phyloP scores from a whole-genome alignment of 176 grass and related monocot genomes.

The Typha latifolia region DNA sequence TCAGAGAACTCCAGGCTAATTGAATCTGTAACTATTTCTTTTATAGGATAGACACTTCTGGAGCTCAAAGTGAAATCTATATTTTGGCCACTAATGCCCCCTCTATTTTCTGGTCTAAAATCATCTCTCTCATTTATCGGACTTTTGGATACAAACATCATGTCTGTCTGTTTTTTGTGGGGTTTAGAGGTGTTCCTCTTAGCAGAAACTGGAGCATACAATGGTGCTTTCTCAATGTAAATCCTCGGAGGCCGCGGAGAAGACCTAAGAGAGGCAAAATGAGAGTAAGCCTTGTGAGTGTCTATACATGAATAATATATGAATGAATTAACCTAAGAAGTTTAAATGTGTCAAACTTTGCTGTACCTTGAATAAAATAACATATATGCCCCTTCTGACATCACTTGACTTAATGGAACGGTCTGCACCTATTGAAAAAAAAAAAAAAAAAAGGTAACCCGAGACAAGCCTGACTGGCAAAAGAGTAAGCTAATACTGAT shows the following conservation, averaged over 20 bases:
- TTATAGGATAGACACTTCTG: too few relatives aligned
- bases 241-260: constrained; percentile 70
- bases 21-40: constrained; percentile 37
- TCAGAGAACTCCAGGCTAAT: constrained; percentile 69
- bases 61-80: constrained; percentile 20
- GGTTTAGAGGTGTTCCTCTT: constrained; percentile 46
- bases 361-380: constrained; percentile 90
- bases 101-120: constrained; percentile 46
- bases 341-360: not conserved
- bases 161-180: constrained; percentile 27
- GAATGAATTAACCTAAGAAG: not conserved
- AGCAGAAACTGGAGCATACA: constrained; percentile 24
- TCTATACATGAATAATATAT: not conserved
- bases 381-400: constrained; percentile 99
- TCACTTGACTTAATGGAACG: constrained; percentile 85
- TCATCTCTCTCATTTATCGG: constrained; percentile 39
- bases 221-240: constrained; percentile 50
- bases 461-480: not conserved
- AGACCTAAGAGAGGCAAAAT: constrained; percentile 42
- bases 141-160: constrained; percentile 19
- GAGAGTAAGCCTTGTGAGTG: constrained; percentile 20
- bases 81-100: constrained; percentile 11
- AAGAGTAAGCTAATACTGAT: not conserved
- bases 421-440: constrained; percentile 50
- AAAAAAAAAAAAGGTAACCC: constrained; percentile 1